These are phyloP conservation scores for Fusarium sp. DNA, from an alignment of 2,329 filamentous ascomycete genomes.

Conservation along the genomic window DNA sequence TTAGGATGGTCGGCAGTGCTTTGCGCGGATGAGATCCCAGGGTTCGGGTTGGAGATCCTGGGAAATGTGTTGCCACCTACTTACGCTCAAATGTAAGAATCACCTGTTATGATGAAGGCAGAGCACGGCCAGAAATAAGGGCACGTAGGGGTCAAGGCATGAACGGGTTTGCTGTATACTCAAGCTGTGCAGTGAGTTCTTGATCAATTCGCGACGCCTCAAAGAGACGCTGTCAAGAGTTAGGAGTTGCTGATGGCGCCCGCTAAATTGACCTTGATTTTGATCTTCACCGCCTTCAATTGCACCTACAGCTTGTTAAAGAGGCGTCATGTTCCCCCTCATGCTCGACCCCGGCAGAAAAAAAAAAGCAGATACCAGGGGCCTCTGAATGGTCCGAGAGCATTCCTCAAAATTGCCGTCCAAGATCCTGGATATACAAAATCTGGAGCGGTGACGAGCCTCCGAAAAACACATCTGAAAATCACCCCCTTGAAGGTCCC, in stretches of 20 bases:
- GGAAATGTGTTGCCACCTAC: slow-evolving; percentile 26
- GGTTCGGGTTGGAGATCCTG: slow-evolving; percentile 5
- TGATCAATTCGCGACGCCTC: slow-evolving; percentile 20
- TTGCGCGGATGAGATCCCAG: slow-evolving; percentile 24
- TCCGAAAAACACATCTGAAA: neutral
- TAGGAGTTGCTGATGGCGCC: slow-evolving; percentile 9
- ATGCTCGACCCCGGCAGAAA: slow-evolving; percentile 10
- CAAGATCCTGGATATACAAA: slow-evolving; percentile 31
- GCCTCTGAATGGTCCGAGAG: slow-evolving; percentile 33
- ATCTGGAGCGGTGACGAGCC: slow-evolving; percentile 31
- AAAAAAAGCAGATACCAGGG: slow-evolving; percentile 22
- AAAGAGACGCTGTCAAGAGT: neutral
- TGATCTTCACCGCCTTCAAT: slow-evolving; percentile 38
- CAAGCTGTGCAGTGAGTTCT: slow-evolving; percentile 14
- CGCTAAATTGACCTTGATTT: slow-evolving; percentile 21
- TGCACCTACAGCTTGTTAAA: slow-evolving; percentile 5
- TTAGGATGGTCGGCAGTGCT: slow-evolving; percentile 20
- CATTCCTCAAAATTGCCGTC: slow-evolving; percentile 42
- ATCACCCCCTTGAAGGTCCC: neutral
- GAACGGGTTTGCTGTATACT: slow-evolving; percentile 3
- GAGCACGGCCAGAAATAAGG: slow-evolving; percentile 30
- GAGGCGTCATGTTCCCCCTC: slow-evolving; percentile 8
- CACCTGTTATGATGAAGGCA: slow-evolving; percentile 34
- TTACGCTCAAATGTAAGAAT: slow-evolving; percentile 38
- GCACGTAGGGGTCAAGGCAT: slow-evolving; percentile 2